These are phyloP conservation scores for Rhynchosporium agropyri DNA, from an alignment of 2,329 filamentous ascomycete species.

Conservation along the genomic window DNA sequence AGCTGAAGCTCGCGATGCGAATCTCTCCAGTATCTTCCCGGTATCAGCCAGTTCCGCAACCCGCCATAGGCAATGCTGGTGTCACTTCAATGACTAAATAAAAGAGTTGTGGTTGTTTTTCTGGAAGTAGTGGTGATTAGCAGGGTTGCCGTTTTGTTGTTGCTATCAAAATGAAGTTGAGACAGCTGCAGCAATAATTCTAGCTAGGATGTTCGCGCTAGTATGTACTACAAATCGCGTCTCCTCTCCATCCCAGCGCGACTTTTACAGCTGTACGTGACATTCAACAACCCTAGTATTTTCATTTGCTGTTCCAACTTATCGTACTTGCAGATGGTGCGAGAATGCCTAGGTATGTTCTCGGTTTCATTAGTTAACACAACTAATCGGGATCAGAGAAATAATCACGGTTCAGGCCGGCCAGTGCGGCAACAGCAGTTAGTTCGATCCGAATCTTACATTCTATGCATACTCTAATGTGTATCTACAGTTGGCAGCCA, in stretches of 20 bases:
- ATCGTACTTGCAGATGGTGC: conserved; percentile 30
- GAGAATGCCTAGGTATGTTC: conserved; percentile 43
- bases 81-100: no score
- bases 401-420: conserved; percentile 99
- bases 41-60: no score
- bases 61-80: no score
- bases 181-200: no score
- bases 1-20: background rate
- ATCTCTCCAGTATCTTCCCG: background rate
- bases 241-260: conserved; percentile 1
- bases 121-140: background rate
- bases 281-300: background rate
- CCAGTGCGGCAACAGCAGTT: conserved; percentile 99
- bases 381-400: conserved; percentile 62
- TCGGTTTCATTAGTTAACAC: background rate
- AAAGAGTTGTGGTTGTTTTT: background rate
- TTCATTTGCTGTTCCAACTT: background rate
- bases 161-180: no score
- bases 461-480: conserved; percentile 8
- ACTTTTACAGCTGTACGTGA: conserved; percentile 7
- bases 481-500: conserved; percentile 77
- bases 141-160: background rate
- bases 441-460: conserved; percentile 49
- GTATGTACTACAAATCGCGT: conserved; percentile 16
- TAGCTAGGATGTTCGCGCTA: no score